These are phyloP conservation scores for Globisporangium echinulatum DNA, from an alignment of 352 stramenopile species.

Conservation along the genomic window DNA sequence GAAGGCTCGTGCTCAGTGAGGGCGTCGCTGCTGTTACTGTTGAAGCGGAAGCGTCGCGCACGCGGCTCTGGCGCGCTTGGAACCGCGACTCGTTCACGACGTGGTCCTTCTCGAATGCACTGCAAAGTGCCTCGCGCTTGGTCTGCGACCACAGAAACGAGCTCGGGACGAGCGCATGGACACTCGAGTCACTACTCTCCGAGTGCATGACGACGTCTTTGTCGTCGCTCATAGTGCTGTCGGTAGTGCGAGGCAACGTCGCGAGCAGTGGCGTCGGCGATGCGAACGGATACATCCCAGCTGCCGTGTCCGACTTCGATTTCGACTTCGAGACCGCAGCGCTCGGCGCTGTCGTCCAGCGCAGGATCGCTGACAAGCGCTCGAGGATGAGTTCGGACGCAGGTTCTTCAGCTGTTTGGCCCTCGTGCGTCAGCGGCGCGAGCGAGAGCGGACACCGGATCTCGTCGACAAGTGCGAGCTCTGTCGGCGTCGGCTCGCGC, in stretches of 20 bases:
- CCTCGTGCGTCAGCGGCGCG: constrained; percentile 23
- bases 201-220: constrained; percentile 8
- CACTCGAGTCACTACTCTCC: not conserved
- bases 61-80: constrained; percentile 17
- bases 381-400: constrained; percentile 47
- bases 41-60: not conserved
- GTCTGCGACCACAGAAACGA: constrained; percentile 60
- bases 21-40: not conserved
- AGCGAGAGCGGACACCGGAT: constrained; percentile 61
- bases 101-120: constrained; percentile 47
- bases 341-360: constrained; percentile 38
- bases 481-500: constrained; percentile 30
- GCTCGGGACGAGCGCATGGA: constrained; percentile 12
- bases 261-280: constrained; percentile 2
- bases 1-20: not conserved
- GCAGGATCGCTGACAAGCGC: constrained; percentile 40
- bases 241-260: not conserved
- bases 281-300: constrained; percentile 23
- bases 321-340: not conserved
- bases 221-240: not conserved
- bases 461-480: constrained; percentile 13
- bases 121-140: constrained; percentile 24
- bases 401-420: constrained; percentile 48
- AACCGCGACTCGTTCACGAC: constrained; percentile 45
- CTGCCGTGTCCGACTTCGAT: not conserved